Percentiles rank a stretch among this genome's conserved stretches.
These are phyloP conservation scores for Cryptococcus sp. DNA, from an alignment of 1,284 basidiomycete species.

Conservation along the genomic window DNA sequence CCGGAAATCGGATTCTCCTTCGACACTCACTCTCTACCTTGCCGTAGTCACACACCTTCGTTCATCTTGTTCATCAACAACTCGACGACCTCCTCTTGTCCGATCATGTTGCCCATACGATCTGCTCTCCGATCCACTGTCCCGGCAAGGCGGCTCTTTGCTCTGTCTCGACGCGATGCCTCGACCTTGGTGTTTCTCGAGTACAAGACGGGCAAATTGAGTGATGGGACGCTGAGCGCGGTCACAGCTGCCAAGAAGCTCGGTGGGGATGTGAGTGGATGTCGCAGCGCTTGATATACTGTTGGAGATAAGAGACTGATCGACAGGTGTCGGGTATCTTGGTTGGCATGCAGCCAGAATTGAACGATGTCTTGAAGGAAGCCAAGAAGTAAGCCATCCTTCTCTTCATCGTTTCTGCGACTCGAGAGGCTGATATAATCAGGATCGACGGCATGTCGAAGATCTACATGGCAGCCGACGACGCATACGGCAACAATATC, in stretches of 20 bases:
- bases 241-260: slow-evolving; percentile 81
- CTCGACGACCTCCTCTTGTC: neutral
- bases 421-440: neutral
- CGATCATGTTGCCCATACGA: slow-evolving; percentile 13
- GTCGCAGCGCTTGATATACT: neutral
- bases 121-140: neutral
- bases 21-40: no score
- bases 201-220: slow-evolving; percentile 74
- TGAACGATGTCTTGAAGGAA: slow-evolving; percentile 64
- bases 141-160: neutral
- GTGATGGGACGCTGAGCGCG: slow-evolving; percentile 79
- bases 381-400: slow-evolving; percentile 65
- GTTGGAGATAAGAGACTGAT: slow-evolving; percentile 3
- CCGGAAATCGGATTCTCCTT: no score
- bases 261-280: slow-evolving; percentile 51
- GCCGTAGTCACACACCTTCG: no score
- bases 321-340: slow-evolving; percentile 75
- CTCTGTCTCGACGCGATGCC: slow-evolving; percentile 30
- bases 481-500: slow-evolving; percentile 45
- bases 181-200: slow-evolving; percentile 78
- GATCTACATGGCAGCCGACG: slow-evolving; percentile 48
- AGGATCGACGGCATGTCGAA: slow-evolving; percentile 48
- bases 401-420: neutral
- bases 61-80: neutral
- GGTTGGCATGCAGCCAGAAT: slow-evolving; percentile 65